Evolutionary conservation across 2,329 filamentous ascomycete genomes (phyloP).

Genomic region (Pestalotiopsis sp.): DNA sequence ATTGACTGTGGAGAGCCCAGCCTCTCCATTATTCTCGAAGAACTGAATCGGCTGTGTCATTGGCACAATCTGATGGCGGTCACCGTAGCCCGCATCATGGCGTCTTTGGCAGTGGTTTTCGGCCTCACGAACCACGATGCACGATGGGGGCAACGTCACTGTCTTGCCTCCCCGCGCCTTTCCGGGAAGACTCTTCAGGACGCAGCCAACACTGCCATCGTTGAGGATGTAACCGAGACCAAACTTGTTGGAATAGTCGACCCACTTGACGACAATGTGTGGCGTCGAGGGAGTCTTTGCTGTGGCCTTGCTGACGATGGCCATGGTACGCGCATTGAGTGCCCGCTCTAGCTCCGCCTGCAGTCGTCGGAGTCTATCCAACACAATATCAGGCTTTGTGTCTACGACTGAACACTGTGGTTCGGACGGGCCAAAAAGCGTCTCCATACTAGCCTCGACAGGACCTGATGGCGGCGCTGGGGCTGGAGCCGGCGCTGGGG

Average conservation of each 20-base stretch:
- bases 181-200: conserved; percentile 57
- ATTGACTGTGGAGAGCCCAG: conserved; percentile 64
- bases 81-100: conserved; percentile 55
- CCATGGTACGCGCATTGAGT: conserved; percentile 65
- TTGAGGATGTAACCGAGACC: conserved; percentile 83
- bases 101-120: conserved; percentile 70
- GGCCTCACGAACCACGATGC: conserved; percentile 71
- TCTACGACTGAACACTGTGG: conserved; percentile 50
- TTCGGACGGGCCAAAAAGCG: conserved; percentile 60
- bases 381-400: conserved; percentile 60
- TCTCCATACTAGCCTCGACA: conserved; percentile 23
- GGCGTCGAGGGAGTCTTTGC: conserved; percentile 58
- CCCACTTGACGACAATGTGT: conserved; percentile 76
- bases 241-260: conserved; percentile 87
- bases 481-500: conserved; percentile 16
- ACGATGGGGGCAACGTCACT: conserved; percentile 66
- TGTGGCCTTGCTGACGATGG: conserved; percentile 52
- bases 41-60: conserved; percentile 70
- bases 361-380: conserved; percentile 58
- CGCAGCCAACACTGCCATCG: conserved; percentile 78
- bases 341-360: conserved; percentile 64
- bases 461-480: neutral
- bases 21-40: conserved; percentile 70
- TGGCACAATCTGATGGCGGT: conserved; percentile 65
- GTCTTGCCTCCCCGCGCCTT: conserved; percentile 51